Evolutionary conservation across 441 rosid species (phyloP), one percentile per base, ranked within the genome.

Genomic region (Daphne laureola): DNA sequence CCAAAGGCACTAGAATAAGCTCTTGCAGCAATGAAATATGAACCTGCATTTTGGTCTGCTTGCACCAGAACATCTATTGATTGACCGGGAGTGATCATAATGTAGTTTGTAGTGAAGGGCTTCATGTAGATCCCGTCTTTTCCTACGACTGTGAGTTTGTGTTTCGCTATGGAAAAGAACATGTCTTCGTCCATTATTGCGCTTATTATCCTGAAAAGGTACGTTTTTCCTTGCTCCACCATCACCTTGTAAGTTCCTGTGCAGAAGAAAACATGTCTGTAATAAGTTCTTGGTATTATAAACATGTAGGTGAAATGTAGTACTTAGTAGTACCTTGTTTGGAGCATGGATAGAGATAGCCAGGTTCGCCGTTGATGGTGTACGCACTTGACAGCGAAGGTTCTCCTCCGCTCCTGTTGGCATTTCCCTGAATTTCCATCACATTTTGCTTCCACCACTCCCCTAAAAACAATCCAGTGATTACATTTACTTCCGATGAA

Each of bases 361-460:
- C 75, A 18, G 81, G 75, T 43, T 70, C 68, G n/a, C 80, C 78
- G 16, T 75, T 69, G 31, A 75, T 61, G 9, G 74, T 64, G 56
- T 54, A 60, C 8, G 69, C 76, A 38, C 63, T 48, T 0, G 75
- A 67, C 2, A 42, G 44, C 14, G 57, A 51, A 8, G 77, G 69
- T 56, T 62, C 69, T 11, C 70, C 67, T 17, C 76, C 74, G 3
- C 65, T 63, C 46, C 43, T 48, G n/a, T 41, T 47, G 18, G 68
- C 66, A 1, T 40, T 58, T 41, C 14, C 42, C 9, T 61, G 49
- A 38, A 76, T 68, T 44, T 59, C 61, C 63, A 54, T 58, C 12
- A 55, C 25, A 49, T 67, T 53, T 38, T 50, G 1, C 59, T 53
- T 67, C 75, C 71, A 76, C 76, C 76, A 76, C 46, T 66, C 73